These are phyloP conservation scores for Gilbertella persicaria DNA, from an alignment of 371 early-diverging fungal genomes.

Conservation along the genomic window DNA sequence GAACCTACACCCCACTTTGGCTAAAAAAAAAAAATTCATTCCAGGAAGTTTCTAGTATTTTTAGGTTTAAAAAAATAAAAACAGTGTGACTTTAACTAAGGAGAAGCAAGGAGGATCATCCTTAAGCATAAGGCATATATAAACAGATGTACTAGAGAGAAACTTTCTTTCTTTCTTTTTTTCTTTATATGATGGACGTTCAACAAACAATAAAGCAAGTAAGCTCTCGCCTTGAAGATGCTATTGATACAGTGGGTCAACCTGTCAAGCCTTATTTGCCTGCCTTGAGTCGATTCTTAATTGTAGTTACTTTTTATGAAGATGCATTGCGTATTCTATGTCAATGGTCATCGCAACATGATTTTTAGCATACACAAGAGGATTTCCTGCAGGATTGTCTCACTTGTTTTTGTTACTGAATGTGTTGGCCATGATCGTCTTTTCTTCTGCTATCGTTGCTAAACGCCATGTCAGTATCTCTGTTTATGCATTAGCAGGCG, in stretches of 20 bases:
- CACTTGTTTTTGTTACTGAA: conserved; percentile 49
- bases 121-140: too few relatives aligned
- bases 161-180: background rate
- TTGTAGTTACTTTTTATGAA: conserved; percentile 40
- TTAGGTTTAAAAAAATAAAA: too few relatives aligned
- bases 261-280: conserved; percentile 28
- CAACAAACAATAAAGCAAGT: background rate
- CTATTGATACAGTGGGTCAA: conserved; percentile 7
- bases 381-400: conserved; percentile 18
- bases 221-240: conserved; percentile 1
- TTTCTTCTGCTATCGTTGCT: conserved; percentile 76
- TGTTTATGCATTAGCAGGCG: conserved; percentile 71
- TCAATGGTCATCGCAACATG: conserved; percentile 33
- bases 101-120: too few relatives aligned
- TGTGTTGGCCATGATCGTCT: conserved; percentile 73
- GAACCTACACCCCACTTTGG: too few relatives aligned
- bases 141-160: background rate
- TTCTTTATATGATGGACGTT: conserved; percentile 5
- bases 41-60: too few relatives aligned
- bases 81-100: too few relatives aligned
- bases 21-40: conserved; percentile 6
- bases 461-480: conserved; percentile 75
- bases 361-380: conserved; percentile 20
- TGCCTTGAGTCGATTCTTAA: conserved; percentile 29
- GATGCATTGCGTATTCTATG: conserved; percentile 30